These are phyloP conservation scores for Termitomyces sp. DNA, from an alignment of 768 basidiomycete species.

Conservation along the genomic window DNA sequence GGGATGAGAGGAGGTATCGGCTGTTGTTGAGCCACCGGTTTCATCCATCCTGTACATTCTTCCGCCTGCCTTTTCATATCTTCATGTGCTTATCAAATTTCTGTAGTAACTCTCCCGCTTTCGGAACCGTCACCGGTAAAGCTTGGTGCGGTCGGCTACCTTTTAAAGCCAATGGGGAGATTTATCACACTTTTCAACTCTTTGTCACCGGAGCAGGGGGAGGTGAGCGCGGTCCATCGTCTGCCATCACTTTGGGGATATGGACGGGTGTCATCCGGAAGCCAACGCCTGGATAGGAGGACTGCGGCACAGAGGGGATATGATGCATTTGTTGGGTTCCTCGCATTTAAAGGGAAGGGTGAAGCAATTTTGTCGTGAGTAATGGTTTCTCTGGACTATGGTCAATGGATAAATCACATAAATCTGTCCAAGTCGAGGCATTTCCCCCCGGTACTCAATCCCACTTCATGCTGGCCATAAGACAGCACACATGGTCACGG, in stretches of 20 bases:
- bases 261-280: constrained; percentile 42
- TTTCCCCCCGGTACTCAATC: constrained; percentile 52
- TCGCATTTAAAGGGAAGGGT: constrained; percentile 38
- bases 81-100: neutral
- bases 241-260: constrained; percentile 64
- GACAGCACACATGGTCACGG: constrained; percentile 63
- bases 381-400: neutral
- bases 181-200: constrained; percentile 77
- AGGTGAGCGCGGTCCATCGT: constrained; percentile 36
- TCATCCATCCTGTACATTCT: constrained; percentile 58
- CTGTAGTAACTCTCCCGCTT: constrained; percentile 57
- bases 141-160: constrained; percentile 74
- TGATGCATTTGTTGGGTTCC: constrained; percentile 49
- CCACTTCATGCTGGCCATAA: constrained; percentile 64
- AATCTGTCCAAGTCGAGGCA: constrained; percentile 31
- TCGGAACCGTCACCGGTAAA: constrained; percentile 65
- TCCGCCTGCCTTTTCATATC: neutral
- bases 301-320: constrained; percentile 54
- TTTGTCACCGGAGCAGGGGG: constrained; percentile 47
- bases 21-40: constrained; percentile 64
- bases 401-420: neutral
- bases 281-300: constrained; percentile 53
- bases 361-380: constrained; percentile 40
- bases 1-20: constrained; percentile 67
- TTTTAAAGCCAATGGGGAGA: constrained; percentile 59